phyloP scores from a whole-genome alignment of 495 filamentous ascomycete species.

The Daldinia decipiens region DNA sequence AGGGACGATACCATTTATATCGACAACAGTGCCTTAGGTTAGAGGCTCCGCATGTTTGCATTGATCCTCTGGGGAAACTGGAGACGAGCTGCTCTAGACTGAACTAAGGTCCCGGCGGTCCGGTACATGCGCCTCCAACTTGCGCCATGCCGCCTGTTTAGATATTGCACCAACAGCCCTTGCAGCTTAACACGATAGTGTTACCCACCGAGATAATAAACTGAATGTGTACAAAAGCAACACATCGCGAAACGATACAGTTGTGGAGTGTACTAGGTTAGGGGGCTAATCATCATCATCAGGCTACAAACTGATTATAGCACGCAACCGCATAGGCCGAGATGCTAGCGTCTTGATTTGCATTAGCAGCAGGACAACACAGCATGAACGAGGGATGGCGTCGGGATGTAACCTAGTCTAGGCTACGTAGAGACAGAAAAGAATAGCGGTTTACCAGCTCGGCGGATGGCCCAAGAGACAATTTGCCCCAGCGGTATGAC shows the following conservation, averaged over 20 bases:
- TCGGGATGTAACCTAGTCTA: not conserved
- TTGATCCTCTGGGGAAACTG: not conserved
- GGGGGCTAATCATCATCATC: not conserved
- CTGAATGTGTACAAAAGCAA: not conserved
- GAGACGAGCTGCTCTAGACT: slow-evolving; percentile 1
- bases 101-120: not conserved
- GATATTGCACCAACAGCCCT: not conserved
- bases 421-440: not conserved
- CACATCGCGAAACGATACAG: not conserved
- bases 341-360: slow-evolving; percentile 1
- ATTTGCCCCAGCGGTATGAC: slow-evolving; percentile 3
- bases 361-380: slow-evolving; percentile 4
- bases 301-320: not conserved
- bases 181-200: not conserved
- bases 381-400: slow-evolving; percentile 1
- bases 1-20: not conserved
- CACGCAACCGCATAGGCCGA: not conserved
- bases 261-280: not conserved
- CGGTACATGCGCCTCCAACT: not conserved
- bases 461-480: slow-evolving; percentile 25
- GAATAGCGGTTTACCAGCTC: slow-evolving; percentile 8
- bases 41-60: slow-evolving; percentile 2
- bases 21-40: not conserved
- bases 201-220: not conserved
- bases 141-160: not conserved